Percentiles rank a stretch among this genome's conserved stretches.
These are phyloP conservation scores for Austroboletus niveus DNA, from an alignment of 1,284 basidiomycete genomes.

Conservation along the genomic window DNA sequence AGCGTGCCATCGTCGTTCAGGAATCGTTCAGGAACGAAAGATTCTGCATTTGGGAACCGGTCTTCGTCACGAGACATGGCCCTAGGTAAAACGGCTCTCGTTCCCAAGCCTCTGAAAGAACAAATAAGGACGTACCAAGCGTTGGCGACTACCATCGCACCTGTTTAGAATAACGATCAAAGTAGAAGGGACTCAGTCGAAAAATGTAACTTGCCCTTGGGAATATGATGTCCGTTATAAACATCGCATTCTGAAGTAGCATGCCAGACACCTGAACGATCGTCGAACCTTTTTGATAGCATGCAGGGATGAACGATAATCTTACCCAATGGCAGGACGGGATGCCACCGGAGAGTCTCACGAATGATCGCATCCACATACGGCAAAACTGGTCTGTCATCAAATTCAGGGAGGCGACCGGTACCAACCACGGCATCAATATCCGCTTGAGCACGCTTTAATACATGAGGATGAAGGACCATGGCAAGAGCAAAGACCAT, in stretches of 20 bases:
- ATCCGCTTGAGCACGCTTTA: conserved; percentile 20
- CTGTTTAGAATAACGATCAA: background rate
- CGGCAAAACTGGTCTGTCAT: conserved; percentile 36
- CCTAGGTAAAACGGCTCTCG: conserved; percentile 2
- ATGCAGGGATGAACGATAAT: too few species aligned
- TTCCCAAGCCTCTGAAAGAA: background rate
- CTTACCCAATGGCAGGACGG: conserved; percentile 16
- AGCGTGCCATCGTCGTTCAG: conserved; percentile 12
- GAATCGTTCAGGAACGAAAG: conserved; percentile 16
- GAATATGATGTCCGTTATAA: conserved; percentile 19
- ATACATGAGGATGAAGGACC: conserved; percentile 31
- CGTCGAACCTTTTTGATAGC: background rate
- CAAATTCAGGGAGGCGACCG: conserved; percentile 37
- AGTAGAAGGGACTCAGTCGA: background rate
- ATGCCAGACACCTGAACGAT: conserved; percentile 15
- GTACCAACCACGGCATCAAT: conserved; percentile 37
- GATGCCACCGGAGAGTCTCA: conserved; percentile 34
- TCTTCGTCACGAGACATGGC: conserved; percentile 20
- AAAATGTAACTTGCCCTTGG: conserved; percentile 8
- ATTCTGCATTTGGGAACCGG: conserved; percentile 17
- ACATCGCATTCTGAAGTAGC: conserved; percentile 10
- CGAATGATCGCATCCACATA: conserved; percentile 39
- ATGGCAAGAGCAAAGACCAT: conserved; percentile 34
- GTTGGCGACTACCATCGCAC: conserved; percentile 18
- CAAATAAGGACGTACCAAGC: conserved; percentile 6